Base-by-base conservation (phyloP, 768 basidiomycete genomes). In the Sporobolomyces roseus region DNA sequence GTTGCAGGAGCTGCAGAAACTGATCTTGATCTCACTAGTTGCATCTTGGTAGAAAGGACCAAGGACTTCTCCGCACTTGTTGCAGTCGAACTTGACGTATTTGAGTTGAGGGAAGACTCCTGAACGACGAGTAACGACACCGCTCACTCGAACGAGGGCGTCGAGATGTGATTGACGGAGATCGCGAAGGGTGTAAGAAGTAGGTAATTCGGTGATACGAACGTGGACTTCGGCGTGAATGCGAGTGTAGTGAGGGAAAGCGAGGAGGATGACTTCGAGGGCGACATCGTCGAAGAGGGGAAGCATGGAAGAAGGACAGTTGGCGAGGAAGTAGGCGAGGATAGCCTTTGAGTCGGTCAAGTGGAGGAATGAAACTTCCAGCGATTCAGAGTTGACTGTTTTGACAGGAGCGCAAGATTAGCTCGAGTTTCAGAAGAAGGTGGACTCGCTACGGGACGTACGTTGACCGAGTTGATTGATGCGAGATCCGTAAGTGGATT, bases 31-130 rank as follows among this genome's bases (percentile, higher is more conserved):
- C 78, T 99, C 96, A 79, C 86, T 89, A 43, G 88, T 88, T 10
- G 92, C 91, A 79, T 98, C 96, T 81, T 99, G 96, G 78, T 92
- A 94, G 82, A 98, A 98, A 1, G 96, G 96, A 19, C 96, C 96
- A 21, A 98, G 83, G 32, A 91, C 86, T n/a, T 87, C 89, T 23
- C 89, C 88, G 75, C 96, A 99, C 78, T 94, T 97, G 63, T 84
- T 84, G 79, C 96, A 99, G 78, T 98, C 92, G 75, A 99, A 99
- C 78, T 97, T 98, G 79, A 99, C 93, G 76, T 97, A 96, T 81
- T 99, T 98, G 67, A 99, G 82, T 79, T 99, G 96, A n/a, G 96
- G 96, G 80, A 98, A 98, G 14, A 99, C 93, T 14, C 96, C 94
- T 13, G 87, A 91, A 45, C 96, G 84, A 65, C 96, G 83, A 2